Evolutionary conservation across 208 protist genomes (phyloP).

Genomic region (Porcisia hertigi): DNA sequence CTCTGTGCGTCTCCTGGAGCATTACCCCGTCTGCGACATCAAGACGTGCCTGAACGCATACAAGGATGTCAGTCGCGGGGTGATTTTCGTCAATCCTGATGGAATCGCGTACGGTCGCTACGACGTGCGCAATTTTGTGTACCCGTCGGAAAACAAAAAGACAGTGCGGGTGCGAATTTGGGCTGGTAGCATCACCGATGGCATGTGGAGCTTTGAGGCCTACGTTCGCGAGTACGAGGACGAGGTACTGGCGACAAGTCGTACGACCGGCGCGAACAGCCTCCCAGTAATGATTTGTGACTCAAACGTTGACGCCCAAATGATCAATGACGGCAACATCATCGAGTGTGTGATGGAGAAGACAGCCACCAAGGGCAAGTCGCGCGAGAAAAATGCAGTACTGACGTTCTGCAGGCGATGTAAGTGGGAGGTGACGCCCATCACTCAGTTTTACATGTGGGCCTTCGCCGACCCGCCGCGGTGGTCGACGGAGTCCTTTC

Average conservation of each 20-base stretch:
- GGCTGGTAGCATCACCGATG: constrained; percentile 33
- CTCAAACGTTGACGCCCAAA: constrained; percentile 45
- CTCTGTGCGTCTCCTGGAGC: constrained; percentile 55
- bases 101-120: constrained; percentile 65
- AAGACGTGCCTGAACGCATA: constrained; percentile 56
- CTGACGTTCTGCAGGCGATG: constrained; percentile 70
- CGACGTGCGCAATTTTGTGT: constrained; percentile 81
- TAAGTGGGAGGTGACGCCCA: constrained; percentile 70
- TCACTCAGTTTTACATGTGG: constrained; percentile 63
- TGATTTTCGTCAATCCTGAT: constrained; percentile 84
- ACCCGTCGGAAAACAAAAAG: constrained; percentile 55
- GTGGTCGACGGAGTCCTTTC: constrained; percentile 58
- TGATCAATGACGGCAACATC: constrained; percentile 90
- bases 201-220: constrained; percentile 75
- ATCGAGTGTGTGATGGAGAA: constrained; percentile 67
- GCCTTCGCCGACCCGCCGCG: constrained; percentile 45
- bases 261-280: constrained; percentile 29
- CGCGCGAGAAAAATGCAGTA: constrained; percentile 32
- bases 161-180: constrained; percentile 80
- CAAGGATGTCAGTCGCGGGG: constrained; percentile 48
- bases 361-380: constrained; percentile 32
- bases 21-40: constrained; percentile 67
- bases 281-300: constrained; percentile 61
- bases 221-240: constrained; percentile 50
- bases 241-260: constrained; percentile 41